Evolutionary conservation across 2,329 filamentous ascomycete genomes (phyloP).

Genomic region (Claviceps fusiformis): DNA sequence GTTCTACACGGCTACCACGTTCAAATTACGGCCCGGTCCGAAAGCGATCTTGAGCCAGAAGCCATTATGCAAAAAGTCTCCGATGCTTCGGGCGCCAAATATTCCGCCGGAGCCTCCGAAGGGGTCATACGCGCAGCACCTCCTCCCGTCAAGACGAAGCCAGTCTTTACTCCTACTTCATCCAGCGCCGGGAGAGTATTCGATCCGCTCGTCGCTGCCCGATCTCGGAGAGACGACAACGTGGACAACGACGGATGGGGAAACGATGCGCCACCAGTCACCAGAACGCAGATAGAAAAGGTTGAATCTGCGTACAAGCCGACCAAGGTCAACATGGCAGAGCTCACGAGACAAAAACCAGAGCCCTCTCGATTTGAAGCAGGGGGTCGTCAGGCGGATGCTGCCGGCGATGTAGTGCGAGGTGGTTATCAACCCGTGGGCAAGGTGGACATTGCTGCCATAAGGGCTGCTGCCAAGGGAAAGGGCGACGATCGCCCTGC

Average conservation of each 20-base stretch:
- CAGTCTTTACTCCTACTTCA: constrained; percentile 71
- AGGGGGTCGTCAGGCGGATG: constrained; percentile 30
- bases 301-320: constrained; percentile 88
- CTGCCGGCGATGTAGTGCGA: constrained; percentile 52
- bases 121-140: constrained; percentile 39
- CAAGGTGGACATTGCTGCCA: constrained; percentile 92
- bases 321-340: constrained; percentile 86
- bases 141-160: constrained; percentile 72
- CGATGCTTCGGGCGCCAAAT: constrained; percentile 90
- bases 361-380: constrained; percentile 49
- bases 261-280: constrained; percentile 79
- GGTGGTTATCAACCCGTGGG: constrained; percentile 89
- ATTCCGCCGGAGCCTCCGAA: constrained; percentile 55
- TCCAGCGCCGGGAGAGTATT: constrained; percentile 35
- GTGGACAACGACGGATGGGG: constrained; percentile 89
- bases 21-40: constrained; percentile 88
- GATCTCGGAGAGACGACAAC: constrained; percentile 44
- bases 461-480: constrained; percentile 61
- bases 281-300: constrained; percentile 77
- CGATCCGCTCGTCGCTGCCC: constrained; percentile 55
- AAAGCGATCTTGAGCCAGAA: constrained; percentile 76
- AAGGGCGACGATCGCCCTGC: constrained; percentile 66
- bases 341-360: constrained; percentile 61
- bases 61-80: constrained; percentile 84
- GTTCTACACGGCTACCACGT: constrained; percentile 95